These are phyloP conservation scores for Boletus rubroflammeus DNA, from an alignment of 768 basidiomycete species.

Conservation along the genomic window DNA sequence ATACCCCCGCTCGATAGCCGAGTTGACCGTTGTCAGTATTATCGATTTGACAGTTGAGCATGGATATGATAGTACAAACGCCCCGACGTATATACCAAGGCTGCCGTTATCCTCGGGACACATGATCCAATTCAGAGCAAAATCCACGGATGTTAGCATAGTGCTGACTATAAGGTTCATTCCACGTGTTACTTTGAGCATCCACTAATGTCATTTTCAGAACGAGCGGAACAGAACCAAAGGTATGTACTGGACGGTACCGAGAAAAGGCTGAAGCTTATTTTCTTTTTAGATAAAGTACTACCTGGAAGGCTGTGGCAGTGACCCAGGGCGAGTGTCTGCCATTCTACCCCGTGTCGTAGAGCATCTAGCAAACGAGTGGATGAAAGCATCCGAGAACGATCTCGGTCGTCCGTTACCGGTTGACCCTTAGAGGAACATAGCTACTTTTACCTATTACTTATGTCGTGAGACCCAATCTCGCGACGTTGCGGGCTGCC, in stretches of 20 bases:
- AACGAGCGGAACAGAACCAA: constrained; percentile 89
- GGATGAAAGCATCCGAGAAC: constrained; percentile 66
- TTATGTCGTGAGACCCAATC: background rate
- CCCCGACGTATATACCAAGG: constrained; percentile 57
- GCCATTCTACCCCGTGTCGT: constrained; percentile 53
- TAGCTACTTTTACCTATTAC: background rate
- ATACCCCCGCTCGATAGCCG: constrained; percentile 63
- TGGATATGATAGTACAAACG: constrained; percentile 73
- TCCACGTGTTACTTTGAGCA: background rate
- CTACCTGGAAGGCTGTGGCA: constrained; percentile 79
- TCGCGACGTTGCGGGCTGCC: background rate
- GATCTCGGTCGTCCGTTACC: constrained; percentile 35
- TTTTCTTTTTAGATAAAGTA: constrained; percentile 65
- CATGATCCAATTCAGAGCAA: constrained; percentile 78
- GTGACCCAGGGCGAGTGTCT: constrained; percentile 44
- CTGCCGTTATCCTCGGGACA: constrained; percentile 75
- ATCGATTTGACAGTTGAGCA: constrained; percentile 62
- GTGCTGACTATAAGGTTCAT: constrained; percentile 68
- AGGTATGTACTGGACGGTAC: constrained; percentile 42
- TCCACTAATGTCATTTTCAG: constrained; percentile 32
- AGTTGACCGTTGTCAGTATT: constrained; percentile 56
- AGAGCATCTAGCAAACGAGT: constrained; percentile 54
- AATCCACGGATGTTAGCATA: constrained; percentile 43
- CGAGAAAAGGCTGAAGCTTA: background rate
- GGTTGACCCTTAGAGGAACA: background rate